Base-by-base conservation (phyloP, 805 yeast genomes). In the Lipomyces lipofer region DNA sequence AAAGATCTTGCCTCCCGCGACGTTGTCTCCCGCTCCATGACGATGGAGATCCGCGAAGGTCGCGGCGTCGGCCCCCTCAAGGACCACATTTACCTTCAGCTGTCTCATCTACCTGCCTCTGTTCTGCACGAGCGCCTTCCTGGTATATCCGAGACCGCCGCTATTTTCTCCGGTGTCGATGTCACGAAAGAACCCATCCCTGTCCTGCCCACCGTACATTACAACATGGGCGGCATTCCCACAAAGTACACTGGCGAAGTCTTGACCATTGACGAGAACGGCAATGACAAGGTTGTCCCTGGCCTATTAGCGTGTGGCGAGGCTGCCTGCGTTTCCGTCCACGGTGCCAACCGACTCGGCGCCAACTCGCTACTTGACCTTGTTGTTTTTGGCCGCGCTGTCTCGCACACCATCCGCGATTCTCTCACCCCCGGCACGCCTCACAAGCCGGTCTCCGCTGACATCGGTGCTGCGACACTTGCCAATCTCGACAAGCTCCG, bases 141-240 rank as follows among this genome's bases (percentile, higher is more conserved):
- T 66, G 99, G 99, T 85, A 92, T 92, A 67, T 92, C 98, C 63
- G 97, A 92, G 78, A 92, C 99, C 56, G 98, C 99, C 43, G 86
- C 90, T 63, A 92, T 92, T 74, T 92, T 92, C 69, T 98, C 99
- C 46, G 99, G 99, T 80, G 99, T 92, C 63, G 99, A 92, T 75
- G 98, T 92, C 63, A 94, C 99, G 56, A 94, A 94, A 79, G 97
- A 92, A 78, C 99, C 99, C 69, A 94, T 94, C 72, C 99, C 98
- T 67, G 91, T 92, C 67, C 75, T 94, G 66, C 99, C 99, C 67
- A 92, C 99, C 63, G 99, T 94, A 59, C 99, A 92, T 77, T 92
- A 94, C 80, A 92, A 92, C 77, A 92, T 92, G 99, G 99, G 99
- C 75, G 98, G 98, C 84, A 88, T 92, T 64, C 99, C 99, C 73